Evolutionary conservation across 768 basidiomycete species (phyloP).

Genomic region (Tremella fuciformis): DNA sequence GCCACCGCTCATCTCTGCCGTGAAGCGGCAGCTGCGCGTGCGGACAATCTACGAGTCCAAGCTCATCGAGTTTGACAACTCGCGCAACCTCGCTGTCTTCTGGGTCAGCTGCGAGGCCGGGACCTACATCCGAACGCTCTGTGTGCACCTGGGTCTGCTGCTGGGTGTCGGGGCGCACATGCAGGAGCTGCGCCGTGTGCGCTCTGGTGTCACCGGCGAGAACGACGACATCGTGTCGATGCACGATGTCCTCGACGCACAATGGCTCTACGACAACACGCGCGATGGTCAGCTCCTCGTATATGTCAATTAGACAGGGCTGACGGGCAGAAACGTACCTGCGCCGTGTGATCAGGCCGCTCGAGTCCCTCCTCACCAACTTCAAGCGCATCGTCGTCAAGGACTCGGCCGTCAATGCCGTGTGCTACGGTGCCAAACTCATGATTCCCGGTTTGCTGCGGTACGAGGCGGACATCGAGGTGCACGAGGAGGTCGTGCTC

Average conservation of each 20-base stretch:
- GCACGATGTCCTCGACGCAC: slow-evolving; percentile 99
- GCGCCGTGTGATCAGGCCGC: slow-evolving; percentile 85
- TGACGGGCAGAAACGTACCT: slow-evolving; percentile 78
- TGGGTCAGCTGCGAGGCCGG: slow-evolving; percentile 99
- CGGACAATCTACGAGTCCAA: slow-evolving; percentile 96
- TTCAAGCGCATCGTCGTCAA: slow-evolving; percentile 99
- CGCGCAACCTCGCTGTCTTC: slow-evolving; percentile 92
- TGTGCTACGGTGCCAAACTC: slow-evolving; percentile 98
- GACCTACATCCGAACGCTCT: slow-evolving; percentile 76
- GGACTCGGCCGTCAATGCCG: slow-evolving; percentile 97
- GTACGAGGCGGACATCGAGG: slow-evolving; percentile 86
- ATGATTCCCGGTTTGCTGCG: slow-evolving; percentile 98
- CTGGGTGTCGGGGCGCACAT: slow-evolving; percentile 99
- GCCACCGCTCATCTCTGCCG: slow-evolving; percentile 96
- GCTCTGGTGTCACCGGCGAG: slow-evolving; percentile 94
- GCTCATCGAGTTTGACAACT: slow-evolving; percentile 93
- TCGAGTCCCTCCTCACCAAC: slow-evolving; percentile 88
- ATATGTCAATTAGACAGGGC: neutral
- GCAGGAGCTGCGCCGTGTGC: slow-evolving; percentile 93
- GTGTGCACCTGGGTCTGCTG: slow-evolving; percentile 90
- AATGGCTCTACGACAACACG: slow-evolving; percentile 97
- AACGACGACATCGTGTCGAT: slow-evolving; percentile 98
- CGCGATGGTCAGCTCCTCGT: slow-evolving; percentile 68
- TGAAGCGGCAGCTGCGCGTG: slow-evolving; percentile 95
- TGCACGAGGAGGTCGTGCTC: slow-evolving; percentile 92